Conservation (phyloP, 2,329 filamentous ascomycete species). For the Aspergillus transmontanensis region DNA sequence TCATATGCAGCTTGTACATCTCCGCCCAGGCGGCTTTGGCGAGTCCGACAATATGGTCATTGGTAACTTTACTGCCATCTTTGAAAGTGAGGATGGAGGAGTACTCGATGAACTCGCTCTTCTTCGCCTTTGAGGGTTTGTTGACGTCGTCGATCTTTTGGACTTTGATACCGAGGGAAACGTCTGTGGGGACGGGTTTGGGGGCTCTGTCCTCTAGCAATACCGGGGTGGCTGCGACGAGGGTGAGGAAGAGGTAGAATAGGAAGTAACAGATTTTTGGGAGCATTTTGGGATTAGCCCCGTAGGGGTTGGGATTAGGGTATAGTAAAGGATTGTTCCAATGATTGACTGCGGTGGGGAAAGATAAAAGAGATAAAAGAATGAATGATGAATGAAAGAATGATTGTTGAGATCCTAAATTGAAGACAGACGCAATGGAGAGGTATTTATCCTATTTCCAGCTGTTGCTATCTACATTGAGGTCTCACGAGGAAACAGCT, state of each 20-base stretch:
- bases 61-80: neutral
- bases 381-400: neutral
- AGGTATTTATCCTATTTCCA: neutral
- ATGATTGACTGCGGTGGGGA: neutral
- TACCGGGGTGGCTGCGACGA: neutral
- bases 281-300: neutral
- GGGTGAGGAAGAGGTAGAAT: neutral
- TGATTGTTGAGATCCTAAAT: neutral
- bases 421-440: neutral
- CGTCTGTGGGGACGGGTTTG: fast-evolving
- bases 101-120: neutral
- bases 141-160: neutral
- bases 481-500: neutral
- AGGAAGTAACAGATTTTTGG: conserved; percentile 3
- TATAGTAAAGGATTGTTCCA: neutral
- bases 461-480: neutral
- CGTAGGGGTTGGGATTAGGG: neutral
- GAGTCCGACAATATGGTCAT: neutral
- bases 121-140: too few relatives aligned
- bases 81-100: neutral
- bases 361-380: neutral
- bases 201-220: neutral
- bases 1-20: neutral
- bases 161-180: neutral
- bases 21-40: neutral